phyloP scores from a whole-genome alignment of 2,329 filamentous ascomycete genomes.

The Fusarium tupiense region DNA sequence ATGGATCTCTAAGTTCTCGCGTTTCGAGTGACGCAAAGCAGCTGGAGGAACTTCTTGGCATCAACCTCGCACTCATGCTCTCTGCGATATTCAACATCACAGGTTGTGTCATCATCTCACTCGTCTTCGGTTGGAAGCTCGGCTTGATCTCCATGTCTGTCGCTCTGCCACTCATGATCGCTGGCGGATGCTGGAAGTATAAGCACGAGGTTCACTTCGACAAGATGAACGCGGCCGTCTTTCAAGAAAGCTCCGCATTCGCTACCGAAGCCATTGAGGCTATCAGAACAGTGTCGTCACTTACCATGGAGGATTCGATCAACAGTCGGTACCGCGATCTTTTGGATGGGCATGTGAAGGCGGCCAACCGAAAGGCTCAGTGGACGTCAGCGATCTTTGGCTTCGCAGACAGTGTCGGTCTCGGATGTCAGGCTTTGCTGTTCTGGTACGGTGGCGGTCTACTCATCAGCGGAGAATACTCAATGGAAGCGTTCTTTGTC shows the following conservation, averaged over 20 bases:
- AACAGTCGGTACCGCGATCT: conserved; percentile 50
- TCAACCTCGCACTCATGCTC: conserved; percentile 45
- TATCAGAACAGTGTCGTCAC: conserved; percentile 68
- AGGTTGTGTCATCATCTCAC: conserved; percentile 44
- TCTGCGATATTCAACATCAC: conserved; percentile 44
- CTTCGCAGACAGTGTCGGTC: conserved; percentile 50
- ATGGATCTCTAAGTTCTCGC: conserved; percentile 41
- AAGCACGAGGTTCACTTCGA: conserved; percentile 65
- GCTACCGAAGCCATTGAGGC: conserved; percentile 70
- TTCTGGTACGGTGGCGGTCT: conserved; percentile 60
- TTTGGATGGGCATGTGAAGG: conserved; percentile 47
- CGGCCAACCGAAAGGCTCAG: conserved; percentile 45
- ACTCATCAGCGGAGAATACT: conserved; percentile 44
- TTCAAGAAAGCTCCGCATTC: conserved; percentile 69
- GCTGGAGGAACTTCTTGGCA: conserved; percentile 46
- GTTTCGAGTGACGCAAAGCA: conserved; percentile 46
- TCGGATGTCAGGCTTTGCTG: conserved; percentile 58
- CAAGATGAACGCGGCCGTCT: conserved; percentile 65
- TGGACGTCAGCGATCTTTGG: conserved; percentile 49
- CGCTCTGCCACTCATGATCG: conserved; percentile 48
- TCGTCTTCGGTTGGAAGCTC: conserved; percentile 51
- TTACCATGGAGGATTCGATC: conserved; percentile 69
- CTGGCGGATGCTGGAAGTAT: conserved; percentile 51
- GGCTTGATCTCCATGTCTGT: conserved; percentile 50
- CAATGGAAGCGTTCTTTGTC: conserved; percentile 61